Percentiles rank a stretch among this genome's conserved stretches.
Evolutionary conservation across 1,139 yeast species (phyloP).

Genomic region (Magnusiomyces paraingens): DNA sequence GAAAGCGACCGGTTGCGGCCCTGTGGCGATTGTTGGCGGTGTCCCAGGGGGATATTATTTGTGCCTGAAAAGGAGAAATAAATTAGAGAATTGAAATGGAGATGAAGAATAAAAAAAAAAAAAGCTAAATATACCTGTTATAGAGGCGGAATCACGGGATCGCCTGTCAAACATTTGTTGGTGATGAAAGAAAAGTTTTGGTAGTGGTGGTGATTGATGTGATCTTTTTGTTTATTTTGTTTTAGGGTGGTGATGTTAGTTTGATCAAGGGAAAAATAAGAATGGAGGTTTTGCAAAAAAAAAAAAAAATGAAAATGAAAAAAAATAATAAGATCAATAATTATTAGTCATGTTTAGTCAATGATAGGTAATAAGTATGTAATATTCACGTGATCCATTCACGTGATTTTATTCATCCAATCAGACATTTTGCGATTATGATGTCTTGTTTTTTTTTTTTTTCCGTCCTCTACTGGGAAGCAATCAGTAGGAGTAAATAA

Average conservation of each 20-base stretch:
- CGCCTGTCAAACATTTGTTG: too few species aligned
- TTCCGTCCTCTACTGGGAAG: too few species aligned
- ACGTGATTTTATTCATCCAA: not conserved
- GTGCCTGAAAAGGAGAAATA: slow-evolving; percentile 21
- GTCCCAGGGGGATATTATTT: slow-evolving; percentile 28
- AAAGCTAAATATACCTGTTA: slow-evolving; percentile 2
- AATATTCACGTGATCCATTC: not conserved
- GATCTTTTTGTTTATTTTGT: not conserved
- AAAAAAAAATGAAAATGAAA: not conserved
- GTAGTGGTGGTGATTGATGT: not conserved
- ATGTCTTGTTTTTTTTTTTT: not conserved
- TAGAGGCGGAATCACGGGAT: not conserved
- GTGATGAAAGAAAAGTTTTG: too few species aligned
- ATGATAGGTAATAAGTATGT: not conserved
- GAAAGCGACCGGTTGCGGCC: not conserved
- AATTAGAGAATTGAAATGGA: not conserved
- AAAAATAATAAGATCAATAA: not conserved
- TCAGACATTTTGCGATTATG: not conserved
- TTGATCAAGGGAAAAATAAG: not conserved
- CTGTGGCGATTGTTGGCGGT: slow-evolving; percentile 8
- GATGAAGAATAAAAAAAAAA: not conserved
- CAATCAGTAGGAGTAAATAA: not conserved
- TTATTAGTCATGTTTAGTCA: not conserved
- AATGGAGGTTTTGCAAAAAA: not conserved
- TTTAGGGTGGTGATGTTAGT: not conserved